Evolutionary conservation across 176 grass and related monocot genomes (phyloP).

Genomic region (Lolium perenne): DNA sequence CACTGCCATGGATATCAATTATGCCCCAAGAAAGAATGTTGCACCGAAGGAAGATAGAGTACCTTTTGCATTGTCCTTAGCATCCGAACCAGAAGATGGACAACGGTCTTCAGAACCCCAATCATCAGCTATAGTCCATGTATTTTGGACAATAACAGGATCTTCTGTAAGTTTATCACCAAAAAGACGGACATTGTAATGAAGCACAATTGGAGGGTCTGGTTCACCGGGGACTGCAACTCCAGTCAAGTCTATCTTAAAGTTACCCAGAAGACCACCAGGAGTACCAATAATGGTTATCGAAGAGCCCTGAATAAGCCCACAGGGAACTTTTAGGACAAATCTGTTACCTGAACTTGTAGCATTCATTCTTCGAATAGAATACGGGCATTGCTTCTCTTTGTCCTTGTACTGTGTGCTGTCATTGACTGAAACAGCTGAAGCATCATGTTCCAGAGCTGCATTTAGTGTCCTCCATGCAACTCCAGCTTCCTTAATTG

Average conservation of each 20-base stretch:
- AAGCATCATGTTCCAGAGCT: conserved; percentile 63
- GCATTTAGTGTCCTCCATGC: conserved; percentile 86
- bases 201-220: conserved; percentile 83
- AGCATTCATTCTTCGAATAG: conserved; percentile 92
- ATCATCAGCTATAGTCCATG: conserved; percentile 82
- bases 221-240: conserved; percentile 85
- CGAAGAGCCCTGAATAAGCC: conserved; percentile 94
- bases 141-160: conserved; percentile 98
- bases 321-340: conserved; percentile 84
- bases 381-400: conserved; percentile 96
- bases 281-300: conserved; percentile 93
- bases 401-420: conserved; percentile 63
- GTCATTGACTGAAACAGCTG: conserved; percentile 50
- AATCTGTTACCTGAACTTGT: conserved; percentile 66
- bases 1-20: conserved; percentile 3
- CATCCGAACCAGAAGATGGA: conserved; percentile 60
- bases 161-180: conserved; percentile 99
- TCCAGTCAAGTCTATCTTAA: conserved; percentile 83
- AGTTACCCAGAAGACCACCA: conserved; percentile 80
- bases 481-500: conserved; percentile 85
- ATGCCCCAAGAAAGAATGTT: conserved; percentile 26
- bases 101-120: conserved; percentile 96
- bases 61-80: conserved; percentile 78
- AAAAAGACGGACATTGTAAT: conserved; percentile 94
- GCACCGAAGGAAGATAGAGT: conserved; percentile 10